These are phyloP conservation scores for Coemansia sp. DNA, from an alignment of 371 early-diverging fungal species.

Conservation along the genomic window DNA sequence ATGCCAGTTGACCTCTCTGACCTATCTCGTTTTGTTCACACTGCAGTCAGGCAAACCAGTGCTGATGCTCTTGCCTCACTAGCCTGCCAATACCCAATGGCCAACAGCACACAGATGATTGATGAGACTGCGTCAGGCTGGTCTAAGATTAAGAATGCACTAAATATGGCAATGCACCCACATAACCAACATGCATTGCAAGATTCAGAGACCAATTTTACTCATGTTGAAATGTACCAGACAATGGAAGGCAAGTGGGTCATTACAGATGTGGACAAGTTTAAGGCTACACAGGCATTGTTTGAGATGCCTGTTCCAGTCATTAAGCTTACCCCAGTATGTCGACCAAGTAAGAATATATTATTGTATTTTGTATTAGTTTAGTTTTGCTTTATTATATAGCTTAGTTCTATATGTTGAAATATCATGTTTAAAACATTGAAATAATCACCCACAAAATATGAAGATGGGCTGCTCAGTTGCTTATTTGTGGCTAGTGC, in stretches of 20 bases:
- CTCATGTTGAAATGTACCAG: slow-evolving; percentile 1
- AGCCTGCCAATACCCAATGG: no score
- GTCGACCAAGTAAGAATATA: neutral
- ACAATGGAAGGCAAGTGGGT: slow-evolving; percentile 13
- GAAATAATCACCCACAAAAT: no score
- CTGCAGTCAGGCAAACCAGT: neutral
- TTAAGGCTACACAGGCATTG: slow-evolving; percentile 2
- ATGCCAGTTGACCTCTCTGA: neutral
- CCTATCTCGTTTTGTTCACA: neutral
- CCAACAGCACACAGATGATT: no score
- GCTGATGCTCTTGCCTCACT: neutral
- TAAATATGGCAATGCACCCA: neutral
- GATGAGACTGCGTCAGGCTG: neutral
- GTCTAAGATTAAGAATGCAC: neutral
- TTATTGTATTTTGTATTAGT: neutral
- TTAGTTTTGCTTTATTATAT: neutral
- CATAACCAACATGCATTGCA: slow-evolving; percentile 21
- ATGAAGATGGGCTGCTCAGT: no score
- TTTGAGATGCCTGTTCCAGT: neutral
- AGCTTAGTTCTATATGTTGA: neutral
- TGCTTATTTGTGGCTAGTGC: no score
- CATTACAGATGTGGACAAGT: neutral
- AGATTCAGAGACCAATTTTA: neutral
- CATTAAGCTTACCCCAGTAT: neutral
- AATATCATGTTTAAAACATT: no score